Percentiles rank a stretch among this genome's conserved stretches.
These are phyloP conservation scores for Phymatotrichopsis omnivora DNA, from an alignment of 2,329 filamentous ascomycete genomes.

Conservation along the genomic window DNA sequence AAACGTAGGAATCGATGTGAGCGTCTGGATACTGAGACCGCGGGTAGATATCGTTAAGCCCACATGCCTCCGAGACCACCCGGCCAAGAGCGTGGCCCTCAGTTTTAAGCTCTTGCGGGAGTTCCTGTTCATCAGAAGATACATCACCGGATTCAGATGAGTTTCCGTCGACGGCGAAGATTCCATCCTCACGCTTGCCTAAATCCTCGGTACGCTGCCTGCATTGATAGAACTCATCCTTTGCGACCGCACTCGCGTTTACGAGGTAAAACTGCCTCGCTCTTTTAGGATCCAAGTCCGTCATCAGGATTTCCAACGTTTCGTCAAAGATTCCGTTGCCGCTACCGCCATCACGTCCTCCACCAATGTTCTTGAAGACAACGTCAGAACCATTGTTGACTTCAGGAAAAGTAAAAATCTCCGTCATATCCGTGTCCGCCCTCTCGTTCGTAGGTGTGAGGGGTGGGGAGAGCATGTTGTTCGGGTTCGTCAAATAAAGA, in stretches of 20 bases:
- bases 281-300: slow-evolving; percentile 56
- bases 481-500: slow-evolving; percentile 83
- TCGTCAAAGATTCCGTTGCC: slow-evolving; percentile 51
- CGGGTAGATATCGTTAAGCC: slow-evolving; percentile 81
- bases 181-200: slow-evolving; percentile 45
- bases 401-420: slow-evolving; percentile 50
- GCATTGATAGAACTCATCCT: slow-evolving; percentile 55
- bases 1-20: slow-evolving; percentile 89
- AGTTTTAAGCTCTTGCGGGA: slow-evolving; percentile 65
- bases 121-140: slow-evolving; percentile 24
- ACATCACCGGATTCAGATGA: slow-evolving; percentile 22
- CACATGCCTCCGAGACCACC: slow-evolving; percentile 81
- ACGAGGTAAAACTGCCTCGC: slow-evolving; percentile 66
- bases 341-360: slow-evolving; percentile 25
- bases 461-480: slow-evolving; percentile 66
- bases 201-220: slow-evolving; percentile 11
- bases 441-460: slow-evolving; percentile 49
- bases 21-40: slow-evolving; percentile 80
- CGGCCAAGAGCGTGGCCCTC: slow-evolving; percentile 91
- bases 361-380: slow-evolving; percentile 29
- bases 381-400: slow-evolving; percentile 41
- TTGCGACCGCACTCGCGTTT: slow-evolving; percentile 81
- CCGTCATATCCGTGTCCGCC: slow-evolving; percentile 34
- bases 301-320: slow-evolving; percentile 66
- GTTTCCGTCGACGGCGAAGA: slow-evolving; percentile 68